Evolutionary conservation across 768 basidiomycete species (phyloP).

Genomic region (Phanerochaete carnosa): DNA sequence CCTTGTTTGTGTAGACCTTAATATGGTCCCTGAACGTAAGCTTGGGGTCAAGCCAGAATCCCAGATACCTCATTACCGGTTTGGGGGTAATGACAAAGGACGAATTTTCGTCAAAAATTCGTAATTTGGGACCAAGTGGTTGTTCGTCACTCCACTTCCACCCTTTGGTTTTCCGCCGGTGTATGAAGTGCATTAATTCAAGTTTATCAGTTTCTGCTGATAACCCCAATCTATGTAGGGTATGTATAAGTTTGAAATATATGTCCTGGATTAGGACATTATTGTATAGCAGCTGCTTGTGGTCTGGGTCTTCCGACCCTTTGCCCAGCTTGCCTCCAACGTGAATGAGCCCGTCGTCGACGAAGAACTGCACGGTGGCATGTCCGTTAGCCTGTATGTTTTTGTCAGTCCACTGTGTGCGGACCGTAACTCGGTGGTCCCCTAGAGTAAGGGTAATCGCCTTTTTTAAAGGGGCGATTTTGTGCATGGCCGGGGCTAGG

Average conservation of each 20-base stretch:
- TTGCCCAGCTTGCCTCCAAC: not conserved
- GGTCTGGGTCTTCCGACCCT: not conserved
- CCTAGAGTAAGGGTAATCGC: no score
- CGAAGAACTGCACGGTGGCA: constrained; percentile 10
- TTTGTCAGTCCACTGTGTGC: not conserved
- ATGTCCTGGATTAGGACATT: no score
- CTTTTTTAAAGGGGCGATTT: not conserved
- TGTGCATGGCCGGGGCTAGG: constrained; percentile 10
- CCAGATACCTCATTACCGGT: constrained; percentile 11
- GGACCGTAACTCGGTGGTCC: no score
- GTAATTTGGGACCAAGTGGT: not conserved
- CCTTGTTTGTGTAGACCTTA: constrained; percentile 9
- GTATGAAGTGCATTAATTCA: constrained; percentile 15
- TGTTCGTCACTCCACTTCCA: not conserved
- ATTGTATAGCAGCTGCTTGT: not conserved
- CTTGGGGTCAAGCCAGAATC: constrained; percentile 16
- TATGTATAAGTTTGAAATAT: not conserved
- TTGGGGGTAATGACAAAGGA: not conserved
- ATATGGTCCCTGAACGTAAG: constrained; percentile 13
- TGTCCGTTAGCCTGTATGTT: not conserved
- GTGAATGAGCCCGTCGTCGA: constrained; percentile 14
- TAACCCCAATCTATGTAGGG: constrained; percentile 6
- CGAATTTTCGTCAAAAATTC: constrained; percentile 1
- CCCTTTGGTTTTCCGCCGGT: not conserved
- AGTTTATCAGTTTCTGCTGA: constrained; percentile 7